Percentiles rank a stretch among this genome's conserved stretches.
Conservation (phyloP, 768 basidiomycete genomes). For the Collybia sp. region DNA sequence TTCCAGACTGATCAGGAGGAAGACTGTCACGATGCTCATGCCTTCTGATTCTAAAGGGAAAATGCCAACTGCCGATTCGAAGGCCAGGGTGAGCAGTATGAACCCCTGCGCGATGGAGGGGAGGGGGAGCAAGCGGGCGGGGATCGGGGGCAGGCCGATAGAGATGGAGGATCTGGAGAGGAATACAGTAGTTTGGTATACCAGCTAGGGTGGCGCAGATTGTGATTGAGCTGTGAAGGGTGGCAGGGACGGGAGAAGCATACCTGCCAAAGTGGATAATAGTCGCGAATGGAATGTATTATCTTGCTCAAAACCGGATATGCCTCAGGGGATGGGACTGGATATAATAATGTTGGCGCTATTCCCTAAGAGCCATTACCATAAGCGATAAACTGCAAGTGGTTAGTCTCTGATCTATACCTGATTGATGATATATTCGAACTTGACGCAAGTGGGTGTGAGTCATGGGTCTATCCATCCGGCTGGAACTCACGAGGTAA, state of each 20-base stretch:
- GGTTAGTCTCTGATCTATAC: slow-evolving; percentile 23
- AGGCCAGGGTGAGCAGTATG: slow-evolving; percentile 57
- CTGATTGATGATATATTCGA: slow-evolving; percentile 92
- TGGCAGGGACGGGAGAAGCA: slow-evolving; percentile 12
- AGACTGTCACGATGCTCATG: slow-evolving; percentile 58
- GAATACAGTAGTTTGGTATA: slow-evolving; percentile 91
- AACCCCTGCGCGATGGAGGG: slow-evolving; percentile 72
- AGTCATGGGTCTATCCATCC: neutral
- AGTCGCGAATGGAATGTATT: slow-evolving; percentile 83
- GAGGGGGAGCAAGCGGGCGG: slow-evolving; percentile 58
- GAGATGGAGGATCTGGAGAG: slow-evolving; percentile 90
- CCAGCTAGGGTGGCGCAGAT: slow-evolving; percentile 39
- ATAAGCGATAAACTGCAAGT: neutral
- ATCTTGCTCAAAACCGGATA: slow-evolving; percentile 67
- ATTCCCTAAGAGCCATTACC: slow-evolving; percentile 55
- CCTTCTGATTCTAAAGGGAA: slow-evolving; percentile 41
- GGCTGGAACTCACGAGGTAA: slow-evolving; percentile 34
- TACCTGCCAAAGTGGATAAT: slow-evolving; percentile 95
- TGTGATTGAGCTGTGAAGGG: neutral
- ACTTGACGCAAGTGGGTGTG: slow-evolving; percentile 34
- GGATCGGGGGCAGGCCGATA: slow-evolving; percentile 77
- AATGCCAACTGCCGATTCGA: slow-evolving; percentile 67
- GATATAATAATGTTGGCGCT: slow-evolving; percentile 85
- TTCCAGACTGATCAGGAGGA: slow-evolving; percentile 78
- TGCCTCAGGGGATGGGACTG: slow-evolving; percentile 61